Base-by-base conservation (phyloP, 805 yeast species). In the Candida silvatica region DNA sequence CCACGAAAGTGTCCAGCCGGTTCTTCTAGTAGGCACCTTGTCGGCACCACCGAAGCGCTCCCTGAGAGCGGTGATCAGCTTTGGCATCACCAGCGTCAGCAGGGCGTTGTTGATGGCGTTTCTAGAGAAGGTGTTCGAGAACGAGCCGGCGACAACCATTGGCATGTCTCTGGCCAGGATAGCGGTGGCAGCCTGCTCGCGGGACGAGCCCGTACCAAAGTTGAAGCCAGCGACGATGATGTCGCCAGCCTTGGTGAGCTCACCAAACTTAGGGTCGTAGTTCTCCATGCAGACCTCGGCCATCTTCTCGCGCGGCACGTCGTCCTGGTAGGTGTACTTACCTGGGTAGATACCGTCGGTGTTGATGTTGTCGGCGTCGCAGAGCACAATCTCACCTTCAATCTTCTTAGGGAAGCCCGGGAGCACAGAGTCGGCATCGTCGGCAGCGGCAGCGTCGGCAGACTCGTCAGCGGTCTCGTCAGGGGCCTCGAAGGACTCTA, bases 101-200 rank as follows among this genome's bases (percentile, higher is more conserved):
- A 92, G 68, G 2, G 98, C 99, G 57, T 92, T 92, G 69, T 92
- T 92, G 61, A 94, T 92, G 38, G 95, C 78, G 67, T 92, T 92
- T 66, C 99, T 76, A 37, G 88, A 80, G 64, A 92, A 92, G 49
- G 90, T 92, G 66, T 92, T 94, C 52, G 97, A 95, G 54, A 92
- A 92, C 1, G 97, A 90, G 23, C 99, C 99, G 11, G 96, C 83
- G 39, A 94, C 95, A 17, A 92, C 95, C 46, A 92, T 67, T 47
- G 77, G 76, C 71, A 92, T 86, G 45, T 87, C 97, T 51, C 94
- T 76, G 28, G 98, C 97, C 45, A 92, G 69, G 40, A 92, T 81
- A 17, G 94, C 88, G n/a, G 98, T 92, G 23, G 98, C 98, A 3
- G 99, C 99, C 65, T 92, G 99, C 59, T 92, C 99, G 64, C 99